These are phyloP conservation scores for Geotrichum histeridarum DNA, from an alignment of 1,139 yeast species.

Conservation along the genomic window DNA sequence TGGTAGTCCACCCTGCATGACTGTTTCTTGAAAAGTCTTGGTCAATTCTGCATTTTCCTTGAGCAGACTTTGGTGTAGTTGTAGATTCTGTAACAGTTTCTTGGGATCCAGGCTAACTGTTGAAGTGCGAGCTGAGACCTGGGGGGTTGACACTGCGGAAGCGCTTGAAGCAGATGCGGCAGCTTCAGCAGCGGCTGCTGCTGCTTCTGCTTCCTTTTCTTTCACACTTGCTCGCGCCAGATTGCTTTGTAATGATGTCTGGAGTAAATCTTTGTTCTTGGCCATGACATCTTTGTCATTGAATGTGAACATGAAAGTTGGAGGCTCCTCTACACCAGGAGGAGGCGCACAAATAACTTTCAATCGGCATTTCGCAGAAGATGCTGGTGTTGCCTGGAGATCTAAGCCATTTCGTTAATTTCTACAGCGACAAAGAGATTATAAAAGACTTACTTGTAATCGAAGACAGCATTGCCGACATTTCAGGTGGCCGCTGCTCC, in stretches of 20 bases:
- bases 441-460: conserved; percentile 18
- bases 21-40: conserved; percentile 80
- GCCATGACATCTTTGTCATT: conserved; percentile 73
- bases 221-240: conserved; percentile 13
- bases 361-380: conserved; percentile 63
- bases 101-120: conserved; percentile 39
- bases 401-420: conserved; percentile 39
- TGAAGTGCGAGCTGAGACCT: conserved; percentile 3
- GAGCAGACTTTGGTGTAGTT: conserved; percentile 71
- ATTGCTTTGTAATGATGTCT: conserved; percentile 48
- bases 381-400: conserved; percentile 70
- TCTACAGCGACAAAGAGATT: background rate
- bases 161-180: conserved; percentile 33
- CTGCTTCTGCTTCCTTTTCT: conserved; percentile 55
- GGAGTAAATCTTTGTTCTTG: conserved; percentile 62
- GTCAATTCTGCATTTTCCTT: conserved; percentile 66
- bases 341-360: conserved; percentile 39
- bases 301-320: conserved; percentile 52
- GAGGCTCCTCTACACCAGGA: conserved; percentile 44
- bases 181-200: conserved; percentile 31
- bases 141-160: conserved; percentile 26
- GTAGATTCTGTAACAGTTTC: conserved; percentile 59
- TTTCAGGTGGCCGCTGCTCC: conserved; percentile 21
- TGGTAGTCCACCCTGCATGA: conserved; percentile 69
- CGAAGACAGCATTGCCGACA: conserved; percentile 20